Conservation (phyloP, 164 flowering plant genomes). For the Dillenia suffruticosa region DNA sequence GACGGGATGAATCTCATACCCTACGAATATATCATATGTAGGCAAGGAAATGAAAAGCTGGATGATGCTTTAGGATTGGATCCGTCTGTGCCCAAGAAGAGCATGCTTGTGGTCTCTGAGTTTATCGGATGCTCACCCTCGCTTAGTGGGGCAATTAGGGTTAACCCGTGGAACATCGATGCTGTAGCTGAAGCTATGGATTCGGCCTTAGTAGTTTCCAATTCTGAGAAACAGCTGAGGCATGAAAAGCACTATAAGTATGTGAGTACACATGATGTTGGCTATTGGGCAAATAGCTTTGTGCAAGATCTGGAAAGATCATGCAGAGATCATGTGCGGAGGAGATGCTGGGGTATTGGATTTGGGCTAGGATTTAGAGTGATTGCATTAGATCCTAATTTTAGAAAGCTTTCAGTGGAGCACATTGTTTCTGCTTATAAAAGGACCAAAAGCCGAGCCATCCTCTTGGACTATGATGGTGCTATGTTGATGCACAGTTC, state of each 20-base stretch:
- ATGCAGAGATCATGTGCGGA: slow-evolving; percentile 48
- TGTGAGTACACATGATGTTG: slow-evolving; percentile 62
- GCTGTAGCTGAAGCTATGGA: slow-evolving; percentile 64
- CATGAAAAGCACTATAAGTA: slow-evolving; percentile 60
- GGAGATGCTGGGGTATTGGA: slow-evolving; percentile 67
- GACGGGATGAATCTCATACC: slow-evolving; percentile 73
- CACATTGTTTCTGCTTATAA: slow-evolving; percentile 59
- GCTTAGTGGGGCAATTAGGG: slow-evolving; percentile 60
- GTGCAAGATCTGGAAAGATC: slow-evolving; percentile 51
- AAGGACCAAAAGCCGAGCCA: slow-evolving; percentile 47
- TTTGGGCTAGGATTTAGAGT: slow-evolving; percentile 61
- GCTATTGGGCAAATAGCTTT: slow-evolving; percentile 59
- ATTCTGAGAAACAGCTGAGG: slow-evolving; percentile 49
- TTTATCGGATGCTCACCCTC: slow-evolving; percentile 67
- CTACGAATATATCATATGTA: slow-evolving; percentile 45
- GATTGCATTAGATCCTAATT: slow-evolving; percentile 49
- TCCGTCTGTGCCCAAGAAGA: slow-evolving; percentile 39
- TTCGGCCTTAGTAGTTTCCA: slow-evolving; percentile 33
- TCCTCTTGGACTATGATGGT: slow-evolving; percentile 64
- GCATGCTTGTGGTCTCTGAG: slow-evolving; percentile 63
- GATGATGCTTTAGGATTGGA: slow-evolving; percentile 34
- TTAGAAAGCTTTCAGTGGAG: slow-evolving; percentile 54
- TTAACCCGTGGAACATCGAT: slow-evolving; percentile 64
- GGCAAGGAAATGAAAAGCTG: slow-evolving; percentile 46
- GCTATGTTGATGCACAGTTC: slow-evolving; percentile 41